Percentiles rank a stretch among this genome's conserved stretches.
These are phyloP conservation scores for Mycena capillaripes DNA, from an alignment of 768 basidiomycete genomes.

Conservation along the genomic window DNA sequence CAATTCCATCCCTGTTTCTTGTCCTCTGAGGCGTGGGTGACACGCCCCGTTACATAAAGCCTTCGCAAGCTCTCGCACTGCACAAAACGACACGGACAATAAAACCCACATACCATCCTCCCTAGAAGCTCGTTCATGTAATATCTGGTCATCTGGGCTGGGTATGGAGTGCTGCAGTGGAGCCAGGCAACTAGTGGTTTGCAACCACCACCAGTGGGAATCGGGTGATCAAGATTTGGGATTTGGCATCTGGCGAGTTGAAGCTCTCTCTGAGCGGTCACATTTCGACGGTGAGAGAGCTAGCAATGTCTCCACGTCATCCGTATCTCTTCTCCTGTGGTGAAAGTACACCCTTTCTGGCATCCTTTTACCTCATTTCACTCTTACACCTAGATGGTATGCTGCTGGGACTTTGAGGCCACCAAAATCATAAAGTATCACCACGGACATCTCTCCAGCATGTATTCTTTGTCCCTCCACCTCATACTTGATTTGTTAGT, in stretches of 20 bases:
- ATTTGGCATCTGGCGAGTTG: constrained; percentile 96
- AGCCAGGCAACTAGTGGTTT: constrained; percentile 99
- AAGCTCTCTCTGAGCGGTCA: constrained; percentile 98
- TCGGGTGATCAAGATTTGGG: constrained; percentile 99
- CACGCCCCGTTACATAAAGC: too few species aligned
- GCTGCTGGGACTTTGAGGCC: constrained; percentile 98
- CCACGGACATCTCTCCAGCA: constrained; percentile 97
- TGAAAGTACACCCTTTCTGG: constrained; percentile 73
- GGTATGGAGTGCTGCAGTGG: constrained; percentile 96
- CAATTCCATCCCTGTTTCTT: too few species aligned
- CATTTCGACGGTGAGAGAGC: constrained; percentile 94
- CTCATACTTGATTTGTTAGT: constrained; percentile 97
- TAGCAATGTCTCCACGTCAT: constrained; percentile 93
- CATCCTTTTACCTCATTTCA: constrained; percentile 1
- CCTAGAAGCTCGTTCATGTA: constrained; percentile 96
- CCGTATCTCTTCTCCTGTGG: constrained; percentile 98
- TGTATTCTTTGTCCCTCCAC: constrained; percentile 92
- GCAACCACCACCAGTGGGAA: constrained; percentile 98
- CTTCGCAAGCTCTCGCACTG: constrained; percentile 91
- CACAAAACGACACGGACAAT: constrained; percentile 95
- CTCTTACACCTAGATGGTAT: constrained; percentile 85
- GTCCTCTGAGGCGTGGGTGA: too few species aligned
- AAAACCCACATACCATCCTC: constrained; percentile 96
- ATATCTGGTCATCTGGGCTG: constrained; percentile 98
- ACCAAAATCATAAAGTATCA: constrained; percentile 99